These are phyloP conservation scores for Pseudogymnoascus pannorum DNA, from an alignment of 2,329 filamentous ascomycete species.

Conservation along the genomic window DNA sequence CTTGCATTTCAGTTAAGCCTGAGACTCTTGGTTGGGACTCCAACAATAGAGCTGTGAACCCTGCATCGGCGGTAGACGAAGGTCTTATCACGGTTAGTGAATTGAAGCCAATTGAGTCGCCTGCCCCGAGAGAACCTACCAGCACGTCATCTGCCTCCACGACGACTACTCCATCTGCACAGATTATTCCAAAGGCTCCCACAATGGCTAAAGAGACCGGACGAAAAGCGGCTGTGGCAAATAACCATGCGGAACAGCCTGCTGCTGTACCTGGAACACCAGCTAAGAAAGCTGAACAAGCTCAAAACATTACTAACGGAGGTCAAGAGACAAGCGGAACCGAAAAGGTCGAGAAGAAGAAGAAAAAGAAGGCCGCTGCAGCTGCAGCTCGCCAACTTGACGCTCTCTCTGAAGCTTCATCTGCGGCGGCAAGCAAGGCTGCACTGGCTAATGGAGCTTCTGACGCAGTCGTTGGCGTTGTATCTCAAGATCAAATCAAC, in stretches of 20 bases:
- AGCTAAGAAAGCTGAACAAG: conserved; percentile 31
- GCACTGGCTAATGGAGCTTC: conserved; percentile 15
- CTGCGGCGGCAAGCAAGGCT: conserved; percentile 16
- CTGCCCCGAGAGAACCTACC: conserved; percentile 24
- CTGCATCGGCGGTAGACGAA: conserved; percentile 67
- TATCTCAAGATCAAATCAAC: conserved; percentile 32
- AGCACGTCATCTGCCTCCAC: background rate
- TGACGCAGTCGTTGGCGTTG: conserved; percentile 14
- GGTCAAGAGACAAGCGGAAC: conserved; percentile 24
- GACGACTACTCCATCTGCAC: background rate
- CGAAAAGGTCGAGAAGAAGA: conserved; percentile 59
- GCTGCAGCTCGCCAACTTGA: conserved; percentile 6
- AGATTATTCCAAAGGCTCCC: conserved; percentile 16
- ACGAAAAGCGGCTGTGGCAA: conserved; percentile 21
- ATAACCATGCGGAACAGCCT: conserved; percentile 19
- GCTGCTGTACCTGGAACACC: conserved; percentile 22
- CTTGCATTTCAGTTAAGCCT: conserved; percentile 77
- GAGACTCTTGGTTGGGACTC: conserved; percentile 85
- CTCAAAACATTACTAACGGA: conserved; percentile 19
- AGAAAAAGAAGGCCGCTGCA: conserved; percentile 60
- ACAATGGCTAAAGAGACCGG: conserved; percentile 19
- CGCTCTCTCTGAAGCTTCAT: conserved; percentile 9
- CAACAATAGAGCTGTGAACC: conserved; percentile 78
- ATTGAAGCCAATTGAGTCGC: conserved; percentile 42
- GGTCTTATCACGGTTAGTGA: conserved; percentile 70